Base-by-base conservation (phyloP, 768 basidiomycete species). In the Pilatotrama ljubarskyi region DNA sequence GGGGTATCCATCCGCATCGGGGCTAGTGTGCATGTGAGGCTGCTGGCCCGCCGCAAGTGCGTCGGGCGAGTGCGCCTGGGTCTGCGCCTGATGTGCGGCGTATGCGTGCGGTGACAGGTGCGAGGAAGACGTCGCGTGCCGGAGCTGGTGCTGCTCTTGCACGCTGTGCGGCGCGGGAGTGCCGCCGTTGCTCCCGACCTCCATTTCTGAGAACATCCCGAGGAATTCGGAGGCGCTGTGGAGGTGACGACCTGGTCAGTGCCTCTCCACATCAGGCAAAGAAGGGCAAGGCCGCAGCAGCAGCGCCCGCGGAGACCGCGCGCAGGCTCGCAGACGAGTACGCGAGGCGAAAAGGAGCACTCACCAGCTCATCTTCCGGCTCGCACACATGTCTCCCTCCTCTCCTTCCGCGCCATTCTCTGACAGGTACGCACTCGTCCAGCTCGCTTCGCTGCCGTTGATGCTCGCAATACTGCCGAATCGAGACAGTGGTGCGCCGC, bases 361-460 rank as follows among this genome's bases (percentile, higher is more conserved):
- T 68, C 62, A 69, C 68, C 62, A 55, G 50, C 64, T 66, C 48
- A 57, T 52, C 47, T 62, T 53, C 42, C 66, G 51, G n/a, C 58
- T 66, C 2, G 43, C 61, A 44, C 55, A 61, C 11, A 58, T 49
- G 43, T 51, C 59, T n/a, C 43, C 64, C 25, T 58, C 61, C 35
- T 55, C 36, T 55, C 44, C 50, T 43, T 61, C 65, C 38, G 55
- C 54, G n/a, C 61, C 66, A n/a, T 51, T 55, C n/a, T 69, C 70
- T 40, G 64, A 66, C 43, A 43, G 53, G 42, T 61, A 66, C n/a
- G 62, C 66, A 56, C 70, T 72, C 55, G 70, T 70, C 63, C 59
- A 66, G 61, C 71, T 71, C 18, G 52, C 66, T 58, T 70, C 69
- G 63, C 69, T 72, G 4, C 67, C 66, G 42, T 61, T 67, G 36